Percentiles rank a stretch among this genome's conserved stretches.
Conservation (phyloP, 2,329 filamentous ascomycete genomes). For the Sarocladium strictum region DNA sequence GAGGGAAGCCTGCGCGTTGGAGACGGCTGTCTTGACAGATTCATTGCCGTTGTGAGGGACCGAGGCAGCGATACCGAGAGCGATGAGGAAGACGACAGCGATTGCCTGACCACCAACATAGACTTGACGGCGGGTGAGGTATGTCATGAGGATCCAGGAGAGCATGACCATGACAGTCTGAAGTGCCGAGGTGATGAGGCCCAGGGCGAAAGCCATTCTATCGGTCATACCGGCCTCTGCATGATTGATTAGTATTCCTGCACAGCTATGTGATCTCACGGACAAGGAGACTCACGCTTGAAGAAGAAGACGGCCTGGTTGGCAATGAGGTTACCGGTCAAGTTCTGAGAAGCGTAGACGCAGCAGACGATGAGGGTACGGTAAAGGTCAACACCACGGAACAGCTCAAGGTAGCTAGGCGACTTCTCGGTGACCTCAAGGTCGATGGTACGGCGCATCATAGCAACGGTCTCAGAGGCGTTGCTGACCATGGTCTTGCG, state of each 20-base stretch:
- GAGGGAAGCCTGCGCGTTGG: constrained; percentile 52
- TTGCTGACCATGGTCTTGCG: constrained; percentile 17
- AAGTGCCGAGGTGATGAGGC: constrained; percentile 59
- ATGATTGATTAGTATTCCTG: background rate
- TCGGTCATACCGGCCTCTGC: constrained; percentile 53
- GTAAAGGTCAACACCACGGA: constrained; percentile 46
- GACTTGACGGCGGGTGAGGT: constrained; percentile 57
- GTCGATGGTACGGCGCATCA: constrained; percentile 52
- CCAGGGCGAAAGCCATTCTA: constrained; percentile 53
- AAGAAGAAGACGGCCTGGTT: constrained; percentile 59
- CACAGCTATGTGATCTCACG: too few species aligned
- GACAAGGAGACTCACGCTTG: constrained; percentile 27
- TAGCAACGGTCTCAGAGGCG: constrained; percentile 37
- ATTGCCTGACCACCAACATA: constrained; percentile 54
- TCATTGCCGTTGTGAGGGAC: constrained; percentile 20
- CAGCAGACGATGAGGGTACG: constrained; percentile 50
- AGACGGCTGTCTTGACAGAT: constrained; percentile 26
- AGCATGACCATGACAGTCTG: constrained; percentile 58
- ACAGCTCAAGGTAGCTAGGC: constrained; percentile 45
- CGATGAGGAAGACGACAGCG: constrained; percentile 48
- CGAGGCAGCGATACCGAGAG: constrained; percentile 54
- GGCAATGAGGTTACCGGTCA: constrained; percentile 55
- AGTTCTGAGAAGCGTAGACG: constrained; percentile 54
- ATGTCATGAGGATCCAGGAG: constrained; percentile 61
- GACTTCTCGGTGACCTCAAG: constrained; percentile 37